A percentile compares a stretch with the other conserved stretches of the same genome.
These are phyloP conservation scores for Ogataea corticis DNA, from an alignment of 805 yeast genomes.

Conservation along the genomic window DNA sequence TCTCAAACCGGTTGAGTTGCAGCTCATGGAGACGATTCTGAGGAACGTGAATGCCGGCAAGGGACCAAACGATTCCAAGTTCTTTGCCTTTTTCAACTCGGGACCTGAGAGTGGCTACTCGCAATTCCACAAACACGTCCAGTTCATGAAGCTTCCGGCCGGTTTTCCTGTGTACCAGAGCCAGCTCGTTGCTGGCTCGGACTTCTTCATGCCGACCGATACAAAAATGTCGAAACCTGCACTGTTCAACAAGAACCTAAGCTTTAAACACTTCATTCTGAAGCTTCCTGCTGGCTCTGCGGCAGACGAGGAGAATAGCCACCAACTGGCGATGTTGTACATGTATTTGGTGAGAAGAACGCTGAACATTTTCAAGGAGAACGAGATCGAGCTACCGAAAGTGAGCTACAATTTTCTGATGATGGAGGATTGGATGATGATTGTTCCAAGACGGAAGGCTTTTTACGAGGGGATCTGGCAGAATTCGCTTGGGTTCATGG, in stretches of 20 bases:
- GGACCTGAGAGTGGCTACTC: conserved; percentile 94
- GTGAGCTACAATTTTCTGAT: conserved; percentile 79
- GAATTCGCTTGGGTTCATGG: conserved; percentile 80
- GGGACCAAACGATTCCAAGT: conserved; percentile 41
- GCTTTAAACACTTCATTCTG: conserved; percentile 83
- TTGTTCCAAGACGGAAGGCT: conserved; percentile 76
- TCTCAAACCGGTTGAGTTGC: conserved; percentile 68
- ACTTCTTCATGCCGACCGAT: conserved; percentile 56
- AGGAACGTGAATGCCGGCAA: conserved; percentile 43
- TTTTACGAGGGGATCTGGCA: conserved; percentile 59
- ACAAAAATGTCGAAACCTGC: conserved; percentile 49
- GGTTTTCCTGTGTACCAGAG: conserved; percentile 61
- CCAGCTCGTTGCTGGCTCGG: conserved; percentile 41
- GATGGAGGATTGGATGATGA: conserved; percentile 80
- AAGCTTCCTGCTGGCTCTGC: conserved; percentile 45
- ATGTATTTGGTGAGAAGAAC: conserved; percentile 71
- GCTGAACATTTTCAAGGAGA: conserved; percentile 63
- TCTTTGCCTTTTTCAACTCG: conserved; percentile 85
- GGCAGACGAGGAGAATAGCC: conserved; percentile 46
- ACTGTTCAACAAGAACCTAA: conserved; percentile 55
- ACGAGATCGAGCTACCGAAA: conserved; percentile 37
- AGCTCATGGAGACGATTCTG: conserved; percentile 57
- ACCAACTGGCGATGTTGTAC: conserved; percentile 65
- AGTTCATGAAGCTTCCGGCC: conserved; percentile 72
- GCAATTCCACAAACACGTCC: conserved; percentile 90